Percentiles rank a stretch among this genome's conserved stretches.
phyloP scores from a whole-genome alignment of 257 asterid species.

The Nemophila menziesii region DNA sequence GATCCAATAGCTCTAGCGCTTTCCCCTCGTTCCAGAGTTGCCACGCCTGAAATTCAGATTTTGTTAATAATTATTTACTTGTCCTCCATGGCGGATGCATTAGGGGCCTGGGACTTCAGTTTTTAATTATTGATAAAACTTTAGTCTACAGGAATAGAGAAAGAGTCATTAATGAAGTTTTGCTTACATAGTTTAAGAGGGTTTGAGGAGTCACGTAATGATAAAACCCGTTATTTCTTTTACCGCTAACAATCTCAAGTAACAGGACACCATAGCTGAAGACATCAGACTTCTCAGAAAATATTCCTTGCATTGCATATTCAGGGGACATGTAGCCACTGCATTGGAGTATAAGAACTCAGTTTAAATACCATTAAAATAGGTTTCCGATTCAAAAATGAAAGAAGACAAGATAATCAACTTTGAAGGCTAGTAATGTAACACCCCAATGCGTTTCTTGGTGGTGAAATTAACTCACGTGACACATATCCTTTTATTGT shows the following conservation, averaged over 20 bases:
- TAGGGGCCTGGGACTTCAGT: not conserved
- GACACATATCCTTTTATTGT: not conserved
- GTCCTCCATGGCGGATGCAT: not conserved
- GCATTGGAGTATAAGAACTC: not conserved
- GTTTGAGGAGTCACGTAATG: not conserved
- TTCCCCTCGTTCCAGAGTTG: conserved; percentile 11
- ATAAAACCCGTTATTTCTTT: conserved; percentile 4
- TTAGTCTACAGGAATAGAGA: not conserved
- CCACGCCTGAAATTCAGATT: conserved; percentile 5
- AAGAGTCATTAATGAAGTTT: not conserved
- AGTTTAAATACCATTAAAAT: not conserved
- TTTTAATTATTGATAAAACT: too few species aligned
- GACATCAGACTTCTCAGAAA: conserved; percentile 4
- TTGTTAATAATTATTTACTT: too few species aligned
- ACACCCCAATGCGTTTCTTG: too few species aligned
- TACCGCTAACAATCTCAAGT: conserved; percentile 7
- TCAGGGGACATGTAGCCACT: conserved; percentile 5
- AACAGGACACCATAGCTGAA: conserved; percentile 11
- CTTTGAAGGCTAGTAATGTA: too few species aligned
- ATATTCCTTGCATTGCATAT: conserved; percentile 6
- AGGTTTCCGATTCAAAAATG: too few species aligned
- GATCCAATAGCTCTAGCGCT: conserved; percentile 6
- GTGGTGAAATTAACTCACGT: too few species aligned
- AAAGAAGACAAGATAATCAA: too few species aligned
- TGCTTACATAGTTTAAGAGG: conserved; percentile 6